Conservation (phyloP, 169 alveolate species). For the Blepharisma undulans region DNA sequence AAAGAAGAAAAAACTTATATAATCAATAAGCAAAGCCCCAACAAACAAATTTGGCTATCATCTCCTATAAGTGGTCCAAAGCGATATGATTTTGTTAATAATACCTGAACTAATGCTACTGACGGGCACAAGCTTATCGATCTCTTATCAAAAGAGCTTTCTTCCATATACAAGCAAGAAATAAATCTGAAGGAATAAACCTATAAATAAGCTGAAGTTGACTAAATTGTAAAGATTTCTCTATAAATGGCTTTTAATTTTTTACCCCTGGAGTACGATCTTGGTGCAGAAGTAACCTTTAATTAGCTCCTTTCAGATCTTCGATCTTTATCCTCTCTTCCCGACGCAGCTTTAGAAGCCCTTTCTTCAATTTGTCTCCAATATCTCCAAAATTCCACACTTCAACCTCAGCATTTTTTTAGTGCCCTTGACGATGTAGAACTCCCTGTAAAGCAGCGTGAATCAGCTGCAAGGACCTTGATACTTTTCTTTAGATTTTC, state of each 20-base stretch:
- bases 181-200: neutral
- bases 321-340: neutral
- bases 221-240: neutral
- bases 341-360: neutral
- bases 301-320: constrained; percentile 25
- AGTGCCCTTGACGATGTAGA: neutral
- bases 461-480: neutral
- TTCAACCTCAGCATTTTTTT: neutral
- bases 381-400: constrained; percentile 12
- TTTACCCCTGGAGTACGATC: constrained; percentile 18
- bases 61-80: neutral
- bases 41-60: constrained; percentile 21
- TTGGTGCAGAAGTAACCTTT: constrained; percentile 17
- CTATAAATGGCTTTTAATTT: constrained; percentile 30
- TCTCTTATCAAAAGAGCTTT: neutral
- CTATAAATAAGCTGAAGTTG: neutral
- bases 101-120: neutral
- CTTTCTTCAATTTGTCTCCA: neutral
- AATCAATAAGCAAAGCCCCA: constrained; percentile 18
- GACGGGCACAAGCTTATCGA: constrained; percentile 9
- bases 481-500: constrained; percentile 26
- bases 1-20: neutral
- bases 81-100: neutral
- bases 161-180: neutral
- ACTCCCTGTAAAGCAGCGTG: constrained; percentile 19